Evolutionary conservation across 2,329 filamentous ascomycete genomes (phyloP).

Genomic region (Hortaea werneckii): DNA sequence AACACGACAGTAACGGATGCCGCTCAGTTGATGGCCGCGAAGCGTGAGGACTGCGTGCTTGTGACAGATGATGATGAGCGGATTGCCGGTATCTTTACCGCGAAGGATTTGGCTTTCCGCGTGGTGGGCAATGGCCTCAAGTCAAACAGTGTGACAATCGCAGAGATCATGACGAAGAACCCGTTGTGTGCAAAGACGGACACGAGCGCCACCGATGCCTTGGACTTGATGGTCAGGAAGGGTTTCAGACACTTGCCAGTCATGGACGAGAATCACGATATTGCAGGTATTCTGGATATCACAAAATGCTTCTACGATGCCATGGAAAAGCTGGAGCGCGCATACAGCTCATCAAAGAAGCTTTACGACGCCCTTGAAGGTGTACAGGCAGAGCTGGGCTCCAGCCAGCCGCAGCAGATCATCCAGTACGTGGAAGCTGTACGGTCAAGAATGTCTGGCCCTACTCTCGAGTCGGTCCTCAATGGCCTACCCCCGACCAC

Average conservation of each 20-base stretch:
- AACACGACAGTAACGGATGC: constrained; percentile 88
- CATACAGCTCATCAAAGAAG: constrained; percentile 95
- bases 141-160: constrained; percentile 81
- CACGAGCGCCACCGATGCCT: constrained; percentile 91
- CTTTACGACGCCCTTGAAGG: constrained; percentile 95
- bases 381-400: constrained; percentile 91
- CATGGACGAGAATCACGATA: constrained; percentile 99
- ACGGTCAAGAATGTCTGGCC: constrained; percentile 92
- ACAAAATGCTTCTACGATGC: constrained; percentile 99
- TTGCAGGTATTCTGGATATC: constrained; percentile 94
- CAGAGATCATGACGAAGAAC: constrained; percentile 99
- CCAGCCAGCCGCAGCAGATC: constrained; percentile 94
- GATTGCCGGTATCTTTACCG: constrained; percentile 97
- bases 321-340: constrained; percentile 98
- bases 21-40: constrained; percentile 96
- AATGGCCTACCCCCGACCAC: constrained; percentile 87
- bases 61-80: constrained; percentile 97
- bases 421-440: constrained; percentile 98
- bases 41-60: constrained; percentile 93
- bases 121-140: constrained; percentile 88
- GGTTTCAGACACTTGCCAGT: constrained; percentile 95
- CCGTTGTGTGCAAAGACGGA: constrained; percentile 94
- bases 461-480: constrained; percentile 86
- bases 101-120: constrained; percentile 94
- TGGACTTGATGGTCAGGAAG: constrained; percentile 97